phyloP scores from a whole-genome alignment of 1,139 yeast genomes.

The Lodderomyces pseudojiufengensis region DNA sequence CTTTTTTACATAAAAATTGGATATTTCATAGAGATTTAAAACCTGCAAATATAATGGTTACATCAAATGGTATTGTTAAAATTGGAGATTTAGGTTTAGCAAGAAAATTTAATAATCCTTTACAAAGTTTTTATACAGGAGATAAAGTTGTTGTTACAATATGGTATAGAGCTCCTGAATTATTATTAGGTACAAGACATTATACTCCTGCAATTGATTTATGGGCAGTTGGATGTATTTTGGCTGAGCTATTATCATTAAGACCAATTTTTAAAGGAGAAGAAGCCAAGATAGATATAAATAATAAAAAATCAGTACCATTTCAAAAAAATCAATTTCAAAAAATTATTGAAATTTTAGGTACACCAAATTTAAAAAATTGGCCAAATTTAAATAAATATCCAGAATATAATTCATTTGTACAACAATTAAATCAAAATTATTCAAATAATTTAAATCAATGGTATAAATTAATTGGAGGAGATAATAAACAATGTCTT shows the following conservation, averaged over 20 bases:
- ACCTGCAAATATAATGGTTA: constrained; percentile 97
- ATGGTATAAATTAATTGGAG: constrained; percentile 86
- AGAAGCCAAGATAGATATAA: constrained; percentile 85
- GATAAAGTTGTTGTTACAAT: constrained; percentile 97
- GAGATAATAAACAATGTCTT: constrained; percentile 64
- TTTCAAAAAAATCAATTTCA: constrained; percentile 90
- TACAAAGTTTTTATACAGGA: constrained; percentile 87
- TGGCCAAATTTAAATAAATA: constrained; percentile 81
- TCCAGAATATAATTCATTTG: constrained; percentile 73
- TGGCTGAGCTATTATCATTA: constrained; percentile 84
- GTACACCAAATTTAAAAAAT: constrained; percentile 69
- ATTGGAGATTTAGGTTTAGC: constrained; percentile 97
- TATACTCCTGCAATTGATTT: constrained; percentile 92
- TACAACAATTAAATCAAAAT: constrained; percentile 52
- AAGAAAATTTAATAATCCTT: constrained; percentile 80
- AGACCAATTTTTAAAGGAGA: constrained; percentile 97
- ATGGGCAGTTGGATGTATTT: constrained; percentile 97
- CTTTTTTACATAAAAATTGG: constrained; percentile 93
- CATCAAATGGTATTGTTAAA: constrained; percentile 82
- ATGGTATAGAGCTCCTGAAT: constrained; percentile 97
- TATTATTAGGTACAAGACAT: constrained; percentile 85
- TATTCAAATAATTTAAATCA: constrained; percentile 67
- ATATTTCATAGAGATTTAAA: constrained; percentile 90
- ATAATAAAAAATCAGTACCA: constrained; percentile 82
- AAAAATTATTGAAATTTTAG: constrained; percentile 84